Evolutionary conservation across 2,329 filamentous ascomycete species (phyloP), one percentile per base, ranked within the genome.

Genomic region (Arachnomyces sp.): DNA sequence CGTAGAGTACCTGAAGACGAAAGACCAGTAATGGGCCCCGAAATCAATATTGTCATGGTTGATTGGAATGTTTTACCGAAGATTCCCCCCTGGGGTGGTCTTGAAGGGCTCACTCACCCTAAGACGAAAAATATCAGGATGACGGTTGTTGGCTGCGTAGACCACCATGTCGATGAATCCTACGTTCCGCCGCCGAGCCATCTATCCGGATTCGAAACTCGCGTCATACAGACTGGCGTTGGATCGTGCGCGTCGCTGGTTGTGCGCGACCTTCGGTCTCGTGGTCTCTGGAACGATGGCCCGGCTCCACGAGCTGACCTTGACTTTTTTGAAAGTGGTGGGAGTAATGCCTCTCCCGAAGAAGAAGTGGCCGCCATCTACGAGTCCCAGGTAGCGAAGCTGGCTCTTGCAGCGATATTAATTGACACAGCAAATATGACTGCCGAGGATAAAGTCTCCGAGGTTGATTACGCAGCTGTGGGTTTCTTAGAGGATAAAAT

Each of bases 191-290:
- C 54, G 8, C 54, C 64, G 2, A 49, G 45, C 3, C 25, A 34
- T 3, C 28, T 57, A 15, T 20, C 35, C 16, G 67, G 68, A 0
- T 53, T 47, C 1, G 63, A 72, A 29, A 74, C 73, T 7, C 62
- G 71, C 17, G 59, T 77, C 15, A 70, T 81, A 29, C 61, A 67
- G 34, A 73, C 71, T 15, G 65, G 67, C 11, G 62, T 66, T 9
- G 77, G 77, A 2, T 79, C 76, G 45, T 81, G 77, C 54, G 70
- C 68, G 7, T 79, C 74, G 20, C 63, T 80, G 2, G 62, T 81
- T 7, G 61, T 70, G 6, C 66, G 71, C 32, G 69, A 76, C 44
- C 59, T 58, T 40, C 61, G 42, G 66, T 67, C 71, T 60, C 72
- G 50, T 38, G 56, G 52, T 34, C 65, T 53, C 57, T 73, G 49